Evolutionary conservation across 2,329 filamentous ascomycete species (phyloP), one percentile per base, ranked within the genome.

Genomic region (Alternaria hordeiaustralica): DNA sequence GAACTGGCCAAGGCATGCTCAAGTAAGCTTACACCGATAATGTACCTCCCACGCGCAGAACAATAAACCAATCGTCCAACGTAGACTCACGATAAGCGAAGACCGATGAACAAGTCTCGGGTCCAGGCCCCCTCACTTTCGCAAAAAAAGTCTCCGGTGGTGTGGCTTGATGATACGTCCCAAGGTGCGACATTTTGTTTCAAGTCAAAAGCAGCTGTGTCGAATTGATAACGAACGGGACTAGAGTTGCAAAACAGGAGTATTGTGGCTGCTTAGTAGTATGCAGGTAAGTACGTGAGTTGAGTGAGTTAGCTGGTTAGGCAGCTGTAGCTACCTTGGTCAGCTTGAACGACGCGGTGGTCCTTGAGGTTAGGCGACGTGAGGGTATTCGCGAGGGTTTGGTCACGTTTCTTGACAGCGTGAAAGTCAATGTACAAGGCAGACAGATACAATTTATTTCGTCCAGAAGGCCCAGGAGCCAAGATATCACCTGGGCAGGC

Each of bases 221-320:
- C 13, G 20, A 23, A 41, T 58, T 45, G 13, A 51, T 53, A 28
- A 30, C 13, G 12, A 4, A 44, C 18, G 21, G 11, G 36, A 26
- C 46, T 18, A 6, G 18, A 25, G 20, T 33, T 53, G 57, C 47
- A 12, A 36, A 59, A 54, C 15, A 23, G 36, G 25, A 53, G 13
- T 59, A 53, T 59, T 54, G 20, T 41, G 57, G 56, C 56, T 51
- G 56, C 57, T 59, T 18, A 54, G 20, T 53, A 41, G 28, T 7
- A 41, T 20, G 9, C 11, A 15, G 8, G 28, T 51, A 36, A 21
- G 20, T 25, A 25, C 20, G 7, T 25, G 36, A 21, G 20, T 15
- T 21, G 43, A 45, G 18, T 7, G 43, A 45, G 18, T 45, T 45
- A 2, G 18, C 11, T 28, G 46, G 46, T 2, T 18, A 18, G 36